Percentiles rank a stretch among this genome's conserved stretches.
These are phyloP conservation scores for Polysphondylium violaceum DNA, from an alignment of 78 protist genomes.

Conservation along the genomic window DNA sequence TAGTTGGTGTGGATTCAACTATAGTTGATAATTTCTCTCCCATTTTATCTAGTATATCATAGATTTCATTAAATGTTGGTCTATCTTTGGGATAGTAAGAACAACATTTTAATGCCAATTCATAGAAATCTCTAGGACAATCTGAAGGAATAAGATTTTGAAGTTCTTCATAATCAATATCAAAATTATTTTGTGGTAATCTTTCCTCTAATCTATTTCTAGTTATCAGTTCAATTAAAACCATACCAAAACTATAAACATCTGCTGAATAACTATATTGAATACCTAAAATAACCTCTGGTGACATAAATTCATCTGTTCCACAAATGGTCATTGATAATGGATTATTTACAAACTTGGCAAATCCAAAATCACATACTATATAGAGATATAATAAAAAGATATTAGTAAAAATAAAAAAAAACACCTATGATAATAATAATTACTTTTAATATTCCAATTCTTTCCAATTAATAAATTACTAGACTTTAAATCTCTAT, in stretches of 20 bases:
- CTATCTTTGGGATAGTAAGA: slow-evolving; percentile 44
- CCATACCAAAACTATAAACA: slow-evolving; percentile 81
- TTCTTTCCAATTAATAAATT: slow-evolving; percentile 61
- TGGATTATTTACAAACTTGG: slow-evolving; percentile 24
- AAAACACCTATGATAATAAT: not conserved
- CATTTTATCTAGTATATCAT: not conserved
- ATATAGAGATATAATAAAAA: not conserved
- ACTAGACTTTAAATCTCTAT: slow-evolving; percentile 70
- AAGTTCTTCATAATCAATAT: slow-evolving; percentile 41
- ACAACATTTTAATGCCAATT: slow-evolving; percentile 53
- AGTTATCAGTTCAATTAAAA: slow-evolving; percentile 58
- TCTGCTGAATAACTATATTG: slow-evolving; percentile 54
- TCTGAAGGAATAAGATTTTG: slow-evolving; percentile 13
- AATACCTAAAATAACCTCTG: slow-evolving; percentile 71
- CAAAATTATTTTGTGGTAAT: slow-evolving; percentile 74
- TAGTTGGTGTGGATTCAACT: not conserved
- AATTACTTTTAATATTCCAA: slow-evolving; percentile 60
- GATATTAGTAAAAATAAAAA: not conserved
- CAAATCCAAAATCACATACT: slow-evolving; percentile 79
- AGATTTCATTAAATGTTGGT: slow-evolving; percentile 37
- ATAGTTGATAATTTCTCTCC: not conserved
- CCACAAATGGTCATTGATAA: slow-evolving; percentile 68
- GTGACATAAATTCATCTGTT: slow-evolving; percentile 75
- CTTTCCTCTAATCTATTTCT: slow-evolving; percentile 35
- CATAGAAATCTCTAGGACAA: slow-evolving; percentile 59